Conservation (phyloP, 148 eudicot species). For the Amaranthus cruentus region DNA sequence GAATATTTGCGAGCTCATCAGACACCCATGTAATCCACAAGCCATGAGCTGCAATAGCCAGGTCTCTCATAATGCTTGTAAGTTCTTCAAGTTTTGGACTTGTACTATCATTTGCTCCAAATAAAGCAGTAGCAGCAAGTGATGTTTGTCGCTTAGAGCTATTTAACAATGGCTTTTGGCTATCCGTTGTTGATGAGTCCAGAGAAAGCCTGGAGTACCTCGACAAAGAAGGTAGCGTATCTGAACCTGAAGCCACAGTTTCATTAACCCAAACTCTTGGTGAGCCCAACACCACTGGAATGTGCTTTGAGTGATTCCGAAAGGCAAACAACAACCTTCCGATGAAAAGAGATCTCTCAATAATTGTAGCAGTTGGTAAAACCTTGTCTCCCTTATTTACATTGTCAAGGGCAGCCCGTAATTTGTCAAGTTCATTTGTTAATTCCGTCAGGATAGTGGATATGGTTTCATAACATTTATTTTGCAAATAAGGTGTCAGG, state of each 20-base stretch:
- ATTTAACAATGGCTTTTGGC: slow-evolving; percentile 42
- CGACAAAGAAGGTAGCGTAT: slow-evolving; percentile 38
- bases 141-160: slow-evolving; percentile 58
- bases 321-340: slow-evolving; percentile 88
- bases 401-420: slow-evolving; percentile 49
- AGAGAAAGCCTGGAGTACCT: slow-evolving; percentile 44
- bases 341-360: slow-evolving; percentile 77
- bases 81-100: slow-evolving; percentile 84
- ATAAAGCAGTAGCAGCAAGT: slow-evolving; percentile 59
- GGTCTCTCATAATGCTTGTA: slow-evolving; percentile 55
- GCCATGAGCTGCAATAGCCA: slow-evolving; percentile 65
- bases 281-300: slow-evolving; percentile 81
- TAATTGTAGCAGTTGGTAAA: slow-evolving; percentile 41
- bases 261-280: slow-evolving; percentile 77
- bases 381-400: slow-evolving; percentile 28
- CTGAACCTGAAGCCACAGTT: slow-evolving; percentile 34
- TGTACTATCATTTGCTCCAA: slow-evolving; percentile 58
- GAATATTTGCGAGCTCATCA: slow-evolving; percentile 59
- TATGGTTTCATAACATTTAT: slow-evolving; percentile 62
- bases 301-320: slow-evolving; percentile 74
- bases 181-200: slow-evolving; percentile 46
- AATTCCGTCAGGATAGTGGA: slow-evolving; percentile 59
- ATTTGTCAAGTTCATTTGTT: slow-evolving; percentile 56
- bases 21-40: slow-evolving; percentile 94
- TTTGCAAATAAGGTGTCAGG: slow-evolving; percentile 71